Evolutionary conservation across 108 stramenopile species (phyloP).

Genomic region (Cyclotella choctawhatcheeana): DNA sequence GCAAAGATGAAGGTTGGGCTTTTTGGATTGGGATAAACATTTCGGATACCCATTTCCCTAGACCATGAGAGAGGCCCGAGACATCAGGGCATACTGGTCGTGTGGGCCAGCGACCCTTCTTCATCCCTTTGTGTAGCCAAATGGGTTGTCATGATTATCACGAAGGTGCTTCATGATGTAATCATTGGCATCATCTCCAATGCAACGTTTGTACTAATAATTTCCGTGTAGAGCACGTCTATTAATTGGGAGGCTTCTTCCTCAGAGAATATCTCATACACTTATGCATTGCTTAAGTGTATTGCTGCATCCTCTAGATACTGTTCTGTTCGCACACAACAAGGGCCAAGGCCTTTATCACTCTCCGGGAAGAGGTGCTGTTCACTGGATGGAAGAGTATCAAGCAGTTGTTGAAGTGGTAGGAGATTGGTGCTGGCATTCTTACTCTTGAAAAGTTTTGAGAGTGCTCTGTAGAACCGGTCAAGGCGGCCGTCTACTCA

Average conservation of each 20-base stretch:
- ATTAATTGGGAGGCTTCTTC: no score
- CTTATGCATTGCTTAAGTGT: neutral
- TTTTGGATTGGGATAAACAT: neutral
- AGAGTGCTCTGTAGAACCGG: neutral
- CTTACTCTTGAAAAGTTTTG: neutral
- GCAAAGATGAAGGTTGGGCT: slow-evolving; percentile 4
- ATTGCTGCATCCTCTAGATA: neutral
- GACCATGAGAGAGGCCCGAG: neutral
- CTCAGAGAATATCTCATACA: neutral
- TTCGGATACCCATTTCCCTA: slow-evolving; percentile 9
- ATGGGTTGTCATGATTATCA: neutral
- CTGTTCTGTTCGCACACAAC: neutral
- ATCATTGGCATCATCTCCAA: neutral
- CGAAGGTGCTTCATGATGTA: neutral
- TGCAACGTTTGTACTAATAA: neutral
- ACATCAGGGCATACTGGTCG: slow-evolving; percentile 4
- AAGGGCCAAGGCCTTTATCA: slow-evolving; percentile 8
- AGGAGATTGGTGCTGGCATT: neutral
- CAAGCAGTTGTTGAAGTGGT: neutral
- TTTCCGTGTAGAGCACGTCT: no score
- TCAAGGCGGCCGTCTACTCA: neutral
- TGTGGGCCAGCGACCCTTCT: neutral
- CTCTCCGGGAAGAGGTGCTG: neutral
- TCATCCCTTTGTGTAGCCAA: no score
- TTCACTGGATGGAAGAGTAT: no score